A percentile compares a stretch with the other conserved stretches of the same genome.
phyloP scores from a whole-genome alignment of 441 rosid species.

The Jatropha podagrica region DNA sequence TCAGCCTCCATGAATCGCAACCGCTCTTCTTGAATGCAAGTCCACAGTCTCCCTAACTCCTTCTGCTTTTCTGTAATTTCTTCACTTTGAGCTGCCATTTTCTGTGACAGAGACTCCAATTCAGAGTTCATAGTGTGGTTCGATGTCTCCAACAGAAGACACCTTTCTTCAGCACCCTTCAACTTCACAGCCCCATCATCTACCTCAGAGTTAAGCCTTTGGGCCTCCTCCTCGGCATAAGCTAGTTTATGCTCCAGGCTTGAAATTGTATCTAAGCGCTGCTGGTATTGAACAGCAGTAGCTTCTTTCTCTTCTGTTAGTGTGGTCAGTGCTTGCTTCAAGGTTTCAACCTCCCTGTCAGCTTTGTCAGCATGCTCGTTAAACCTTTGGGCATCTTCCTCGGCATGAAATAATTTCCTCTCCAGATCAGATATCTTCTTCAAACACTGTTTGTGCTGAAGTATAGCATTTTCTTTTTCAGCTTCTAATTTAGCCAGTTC shows the following conservation, averaged over 20 bases:
- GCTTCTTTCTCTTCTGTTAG: conserved; percentile 78
- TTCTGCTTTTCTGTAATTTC: conserved; percentile 86
- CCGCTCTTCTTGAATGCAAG: conserved; percentile 82
- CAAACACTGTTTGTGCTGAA: conserved; percentile 53
- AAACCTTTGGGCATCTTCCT: conserved; percentile 50
- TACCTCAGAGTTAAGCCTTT: conserved; percentile 64
- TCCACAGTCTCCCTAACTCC: conserved; percentile 86
- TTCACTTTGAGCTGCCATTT: conserved; percentile 61
- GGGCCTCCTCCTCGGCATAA: conserved; percentile 60
- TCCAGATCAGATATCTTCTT: conserved; percentile 61
- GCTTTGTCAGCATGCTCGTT: conserved; percentile 56
- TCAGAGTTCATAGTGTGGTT: conserved; percentile 72
- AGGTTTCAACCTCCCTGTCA: conserved; percentile 63
- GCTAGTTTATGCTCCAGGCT: conserved; percentile 63
- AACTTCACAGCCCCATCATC: conserved; percentile 64
- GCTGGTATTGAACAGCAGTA: conserved; percentile 61
- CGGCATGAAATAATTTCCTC: conserved; percentile 58
- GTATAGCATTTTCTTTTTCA: conserved; percentile 65
- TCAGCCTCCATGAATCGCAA: conserved; percentile 86
- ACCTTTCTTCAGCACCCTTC: conserved; percentile 80
- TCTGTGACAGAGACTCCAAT: conserved; percentile 56
- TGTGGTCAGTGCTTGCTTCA: conserved; percentile 56
- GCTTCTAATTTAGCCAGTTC: conserved; percentile 54
- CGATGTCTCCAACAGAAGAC: conserved; percentile 67
- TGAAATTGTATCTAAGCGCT: conserved; percentile 66